Evolutionary conservation across 495 filamentous ascomycete species (phyloP).

Genomic region (Penicillium fimorum): DNA sequence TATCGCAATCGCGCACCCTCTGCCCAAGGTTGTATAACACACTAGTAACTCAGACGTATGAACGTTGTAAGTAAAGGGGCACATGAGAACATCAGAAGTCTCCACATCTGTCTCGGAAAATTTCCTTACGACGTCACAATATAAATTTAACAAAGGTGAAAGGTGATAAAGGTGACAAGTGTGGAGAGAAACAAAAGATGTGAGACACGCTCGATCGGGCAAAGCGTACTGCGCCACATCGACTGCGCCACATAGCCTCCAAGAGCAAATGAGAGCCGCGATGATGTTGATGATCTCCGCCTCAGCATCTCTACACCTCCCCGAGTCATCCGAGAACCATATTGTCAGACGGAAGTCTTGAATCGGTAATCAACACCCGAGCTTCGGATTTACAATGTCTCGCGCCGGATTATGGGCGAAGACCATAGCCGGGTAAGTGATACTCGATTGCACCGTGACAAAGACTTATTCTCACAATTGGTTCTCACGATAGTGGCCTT

Average conservation of each 20-base stretch:
- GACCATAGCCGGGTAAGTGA: conserved; percentile 51
- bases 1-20: neutral
- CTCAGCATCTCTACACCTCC: conserved; percentile 1
- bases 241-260: conserved; percentile 15
- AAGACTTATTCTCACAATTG: conserved; percentile 12
- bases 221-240: conserved; percentile 15
- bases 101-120: neutral
- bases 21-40: neutral
- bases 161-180: neutral
- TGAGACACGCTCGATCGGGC: neutral
- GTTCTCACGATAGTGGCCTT: conserved; percentile 53
- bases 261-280: conserved; percentile 23
- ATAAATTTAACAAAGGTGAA: neutral
- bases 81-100: neutral
- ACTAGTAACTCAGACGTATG: neutral
- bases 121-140: neutral
- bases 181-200: conserved; percentile 1
- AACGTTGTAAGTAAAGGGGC: neutral
- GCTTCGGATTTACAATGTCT: conserved; percentile 39
- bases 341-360: neutral
- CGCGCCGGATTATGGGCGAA: conserved; percentile 53
- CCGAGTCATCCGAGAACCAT: conserved; percentile 2
- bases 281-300: conserved; percentile 24
- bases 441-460: neutral
- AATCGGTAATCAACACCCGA: neutral